Percentiles rank a stretch among this genome's conserved stretches.
Conservation (phyloP, 164 flowering plant genomes). For the Magnolia sinica region DNA sequence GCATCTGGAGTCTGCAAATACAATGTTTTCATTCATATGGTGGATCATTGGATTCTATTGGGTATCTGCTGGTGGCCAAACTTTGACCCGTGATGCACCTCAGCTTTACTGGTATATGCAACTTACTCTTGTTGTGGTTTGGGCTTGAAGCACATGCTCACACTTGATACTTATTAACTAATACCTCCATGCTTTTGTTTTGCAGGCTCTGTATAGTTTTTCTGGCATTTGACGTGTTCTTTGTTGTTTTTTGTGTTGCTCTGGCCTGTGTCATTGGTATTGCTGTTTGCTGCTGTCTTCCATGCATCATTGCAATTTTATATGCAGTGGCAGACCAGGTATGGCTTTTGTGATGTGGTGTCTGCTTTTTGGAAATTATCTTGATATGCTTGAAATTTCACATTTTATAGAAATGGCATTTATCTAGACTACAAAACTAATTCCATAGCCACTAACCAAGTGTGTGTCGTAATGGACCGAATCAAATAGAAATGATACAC, state of each 20-base stretch:
- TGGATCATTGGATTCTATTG: slow-evolving; percentile 90
- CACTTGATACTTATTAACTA: background rate
- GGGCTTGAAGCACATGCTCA: background rate
- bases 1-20: slow-evolving; percentile 79
- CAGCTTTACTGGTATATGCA: slow-evolving; percentile 68
- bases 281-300: slow-evolving; percentile 88
- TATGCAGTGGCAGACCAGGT: slow-evolving; percentile 83
- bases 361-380: background rate
- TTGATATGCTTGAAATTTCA: background rate
- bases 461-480: too few relatives aligned
- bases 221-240: slow-evolving; percentile 73
- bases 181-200: slow-evolving; percentile 8
- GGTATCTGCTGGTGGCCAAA: slow-evolving; percentile 68
- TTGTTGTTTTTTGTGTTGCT: slow-evolving; percentile 71
- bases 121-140: background rate
- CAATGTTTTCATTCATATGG: slow-evolving; percentile 87
- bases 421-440: background rate
- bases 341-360: background rate
- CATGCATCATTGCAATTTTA: slow-evolving; percentile 74
- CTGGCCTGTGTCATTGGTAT: slow-evolving; percentile 78
- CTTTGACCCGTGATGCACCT: slow-evolving; percentile 54
- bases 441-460: background rate
- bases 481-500: too few relatives aligned
- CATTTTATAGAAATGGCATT: background rate
- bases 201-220: slow-evolving; percentile 79